phyloP scores from a whole-genome alignment of 768 basidiomycete species.

The Hydnomerulius pinastri region DNA sequence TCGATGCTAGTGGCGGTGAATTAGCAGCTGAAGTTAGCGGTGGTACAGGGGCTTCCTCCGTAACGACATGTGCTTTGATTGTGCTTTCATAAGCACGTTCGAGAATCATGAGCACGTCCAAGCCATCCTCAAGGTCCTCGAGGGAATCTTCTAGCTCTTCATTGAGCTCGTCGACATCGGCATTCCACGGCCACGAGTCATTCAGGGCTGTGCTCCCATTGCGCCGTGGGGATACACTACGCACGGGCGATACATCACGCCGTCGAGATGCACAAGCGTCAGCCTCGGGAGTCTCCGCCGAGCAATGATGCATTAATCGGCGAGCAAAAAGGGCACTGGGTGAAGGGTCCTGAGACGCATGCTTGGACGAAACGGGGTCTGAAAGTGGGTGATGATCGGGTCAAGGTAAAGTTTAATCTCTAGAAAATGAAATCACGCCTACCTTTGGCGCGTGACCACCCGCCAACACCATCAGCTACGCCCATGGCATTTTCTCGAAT shows the following conservation, averaged over 20 bases:
- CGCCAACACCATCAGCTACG: slow-evolving; percentile 94
- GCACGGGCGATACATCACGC: slow-evolving; percentile 39
- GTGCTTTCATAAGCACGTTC: slow-evolving; percentile 72
- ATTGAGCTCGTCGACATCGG: slow-evolving; percentile 44
- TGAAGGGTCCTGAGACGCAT: slow-evolving; percentile 41
- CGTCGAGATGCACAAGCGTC: slow-evolving; percentile 9
- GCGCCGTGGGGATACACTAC: slow-evolving; percentile 46
- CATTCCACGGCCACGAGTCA: slow-evolving; percentile 32
- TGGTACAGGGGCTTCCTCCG: slow-evolving; percentile 21
- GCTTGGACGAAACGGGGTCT: slow-evolving; percentile 24
- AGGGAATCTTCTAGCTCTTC: slow-evolving; percentile 44
- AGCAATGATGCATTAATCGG: slow-evolving; percentile 84
- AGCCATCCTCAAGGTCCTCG: slow-evolving; percentile 69
- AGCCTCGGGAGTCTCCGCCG: slow-evolving; percentile 47
- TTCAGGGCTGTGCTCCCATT: slow-evolving; percentile 30
- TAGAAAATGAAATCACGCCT: slow-evolving; percentile 28
- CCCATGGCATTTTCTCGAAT: slow-evolving; percentile 84
- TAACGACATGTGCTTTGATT: slow-evolving; percentile 57
- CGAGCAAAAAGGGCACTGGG: slow-evolving; percentile 66
- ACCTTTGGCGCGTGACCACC: slow-evolving; percentile 64
- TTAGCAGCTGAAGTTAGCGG: slow-evolving; percentile 1
- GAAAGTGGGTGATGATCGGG: neutral
- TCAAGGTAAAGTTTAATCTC: slow-evolving; percentile 13
- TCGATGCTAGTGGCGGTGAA: slow-evolving; percentile 16
- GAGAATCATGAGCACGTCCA: slow-evolving; percentile 68